These are phyloP conservation scores for Amphibolis antarctica DNA, from an alignment of 106 monocot genomes.

Conservation along the genomic window DNA sequence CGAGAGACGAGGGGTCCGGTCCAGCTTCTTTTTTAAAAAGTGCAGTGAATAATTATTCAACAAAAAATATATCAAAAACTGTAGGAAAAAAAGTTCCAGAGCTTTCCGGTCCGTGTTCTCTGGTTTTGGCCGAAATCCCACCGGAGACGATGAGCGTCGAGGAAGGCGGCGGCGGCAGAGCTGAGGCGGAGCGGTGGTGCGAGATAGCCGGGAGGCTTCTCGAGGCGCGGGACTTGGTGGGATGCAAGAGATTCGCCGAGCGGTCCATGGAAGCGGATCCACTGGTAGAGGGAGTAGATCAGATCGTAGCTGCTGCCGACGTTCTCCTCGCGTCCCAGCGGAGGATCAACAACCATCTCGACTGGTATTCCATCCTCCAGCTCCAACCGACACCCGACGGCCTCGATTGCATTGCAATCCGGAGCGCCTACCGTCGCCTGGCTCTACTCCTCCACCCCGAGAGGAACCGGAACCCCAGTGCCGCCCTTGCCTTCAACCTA, in stretches of 20 bases:
- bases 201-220: conserved; percentile 37
- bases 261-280: conserved; percentile 45
- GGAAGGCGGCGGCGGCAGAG: background rate
- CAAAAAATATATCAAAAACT: too few relatives aligned
- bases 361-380: conserved; percentile 53
- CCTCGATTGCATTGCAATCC: conserved; percentile 1
- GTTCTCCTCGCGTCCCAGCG: conserved; percentile 31
- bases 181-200: conserved; percentile 28
- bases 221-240: conserved; percentile 31
- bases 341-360: conserved; percentile 23
- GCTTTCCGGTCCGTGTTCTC: too few relatives aligned
- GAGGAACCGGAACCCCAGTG: background rate
- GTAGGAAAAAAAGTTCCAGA: too few relatives aligned
- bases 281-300: conserved; percentile 38
- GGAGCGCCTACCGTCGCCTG: conserved; percentile 27
- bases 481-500: conserved; percentile 16
- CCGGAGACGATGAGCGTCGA: too few relatives aligned
- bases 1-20: too few relatives aligned
- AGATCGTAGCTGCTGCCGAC: conserved; percentile 43
- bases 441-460: conserved; percentile 32
- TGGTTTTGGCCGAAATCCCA: too few relatives aligned
- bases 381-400: conserved; percentile 15
- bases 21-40: too few relatives aligned
- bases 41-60: too few relatives aligned
- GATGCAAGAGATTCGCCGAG: conserved; percentile 47